These are phyloP conservation scores for Verbena officinalis DNA, from an alignment of 257 asterid genomes.

Conservation along the genomic window DNA sequence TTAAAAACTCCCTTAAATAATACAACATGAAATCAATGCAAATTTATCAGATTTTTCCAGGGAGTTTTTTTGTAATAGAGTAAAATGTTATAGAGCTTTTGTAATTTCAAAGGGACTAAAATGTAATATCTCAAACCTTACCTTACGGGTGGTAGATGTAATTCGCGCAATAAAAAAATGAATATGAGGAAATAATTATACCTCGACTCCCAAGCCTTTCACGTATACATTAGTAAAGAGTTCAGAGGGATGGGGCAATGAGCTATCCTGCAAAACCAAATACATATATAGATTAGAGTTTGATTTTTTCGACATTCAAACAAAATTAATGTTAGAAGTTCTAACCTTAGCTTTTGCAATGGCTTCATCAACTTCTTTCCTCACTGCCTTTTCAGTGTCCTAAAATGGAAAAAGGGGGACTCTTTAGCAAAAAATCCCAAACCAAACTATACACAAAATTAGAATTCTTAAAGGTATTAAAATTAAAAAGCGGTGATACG, in stretches of 20 bases:
- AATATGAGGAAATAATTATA: slow-evolving; percentile 28
- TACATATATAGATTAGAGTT: neutral
- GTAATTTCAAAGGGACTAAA: too few species aligned
- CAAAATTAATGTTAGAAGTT: neutral
- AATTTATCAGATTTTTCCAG: too few species aligned
- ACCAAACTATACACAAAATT: neutral
- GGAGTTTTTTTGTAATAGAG: too few species aligned
- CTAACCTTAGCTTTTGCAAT: slow-evolving; percentile 80
- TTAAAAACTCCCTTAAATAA: too few species aligned
- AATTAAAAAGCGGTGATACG: neutral
- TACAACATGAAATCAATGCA: too few species aligned
- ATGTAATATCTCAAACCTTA: too few species aligned
- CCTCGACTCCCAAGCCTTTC: slow-evolving; percentile 73
- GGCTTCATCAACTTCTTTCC: slow-evolving; percentile 74
- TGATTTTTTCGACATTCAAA: neutral
- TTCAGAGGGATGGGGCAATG: slow-evolving; percentile 72
- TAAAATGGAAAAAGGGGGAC: slow-evolving; percentile 18
- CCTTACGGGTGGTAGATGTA: too few species aligned
- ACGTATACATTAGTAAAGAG: slow-evolving; percentile 64
- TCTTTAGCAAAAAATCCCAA: neutral
- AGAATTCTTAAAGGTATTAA: neutral
- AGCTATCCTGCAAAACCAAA: slow-evolving; percentile 57
- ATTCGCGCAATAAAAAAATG: neutral
- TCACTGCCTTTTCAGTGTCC: slow-evolving; percentile 67
- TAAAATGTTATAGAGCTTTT: too few species aligned